A percentile compares a stretch with the other conserved stretches of the same genome.
Conservation (phyloP, 1,284 basidiomycete genomes). For the Marasmius sp. region DNA sequence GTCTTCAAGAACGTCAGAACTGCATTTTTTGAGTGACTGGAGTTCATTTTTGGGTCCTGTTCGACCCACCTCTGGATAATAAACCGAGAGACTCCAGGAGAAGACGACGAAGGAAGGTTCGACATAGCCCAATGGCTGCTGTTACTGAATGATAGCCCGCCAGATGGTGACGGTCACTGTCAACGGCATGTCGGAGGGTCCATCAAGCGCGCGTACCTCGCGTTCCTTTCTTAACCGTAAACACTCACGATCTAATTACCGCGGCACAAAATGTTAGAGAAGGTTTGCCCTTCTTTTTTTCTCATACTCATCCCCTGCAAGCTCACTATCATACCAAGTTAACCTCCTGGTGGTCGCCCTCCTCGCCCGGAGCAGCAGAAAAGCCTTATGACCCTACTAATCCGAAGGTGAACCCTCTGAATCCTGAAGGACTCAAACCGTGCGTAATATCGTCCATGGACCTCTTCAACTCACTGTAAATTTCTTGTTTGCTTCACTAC, state of each 20-base stretch:
- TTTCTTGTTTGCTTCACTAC: not conserved
- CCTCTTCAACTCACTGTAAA: not conserved
- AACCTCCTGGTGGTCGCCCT: conserved; percentile 40
- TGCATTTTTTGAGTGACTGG: conserved; percentile 23
- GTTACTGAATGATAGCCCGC: not conserved
- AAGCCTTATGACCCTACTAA: conserved; percentile 63
- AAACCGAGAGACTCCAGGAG: conserved; percentile 20
- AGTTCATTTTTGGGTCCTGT: not conserved
- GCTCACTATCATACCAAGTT: conserved; percentile 25
- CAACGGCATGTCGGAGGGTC: not conserved
- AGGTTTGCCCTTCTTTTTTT: not conserved
- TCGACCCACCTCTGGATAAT: conserved; percentile 31
- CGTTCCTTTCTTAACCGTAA: not conserved
- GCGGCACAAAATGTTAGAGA: not conserved
- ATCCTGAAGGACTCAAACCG: conserved; percentile 92
- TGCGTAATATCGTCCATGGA: conserved; percentile 42
- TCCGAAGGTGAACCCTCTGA: conserved; percentile 78
- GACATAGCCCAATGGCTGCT: not conserved
- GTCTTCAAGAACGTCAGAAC: conserved; percentile 75
- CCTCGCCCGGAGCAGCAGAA: conserved; percentile 30
- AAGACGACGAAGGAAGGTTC: not conserved
- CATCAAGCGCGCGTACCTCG: not conserved
- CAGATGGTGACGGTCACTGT: not conserved
- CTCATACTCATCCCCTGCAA: too few relatives aligned
- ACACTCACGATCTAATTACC: not conserved